Conservation (phyloP, 1,284 basidiomycete genomes). For the Ustilago trichophora region DNA sequence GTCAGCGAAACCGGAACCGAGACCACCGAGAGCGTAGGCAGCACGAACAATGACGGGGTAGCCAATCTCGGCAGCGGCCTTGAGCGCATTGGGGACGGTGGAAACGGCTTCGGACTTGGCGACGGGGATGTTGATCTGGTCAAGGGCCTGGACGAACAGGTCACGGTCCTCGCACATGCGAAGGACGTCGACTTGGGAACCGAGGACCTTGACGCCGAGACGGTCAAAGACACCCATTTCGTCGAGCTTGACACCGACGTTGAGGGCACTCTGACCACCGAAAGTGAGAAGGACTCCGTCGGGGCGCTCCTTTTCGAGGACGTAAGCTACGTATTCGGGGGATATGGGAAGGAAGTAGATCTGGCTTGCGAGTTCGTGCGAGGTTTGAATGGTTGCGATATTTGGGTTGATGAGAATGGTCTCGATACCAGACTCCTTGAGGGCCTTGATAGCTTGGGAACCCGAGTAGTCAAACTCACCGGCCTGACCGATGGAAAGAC, state of each 20-base stretch:
- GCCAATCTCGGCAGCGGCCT: constrained; percentile 88
- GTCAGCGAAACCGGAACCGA: constrained; percentile 97
- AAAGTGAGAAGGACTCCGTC: constrained; percentile 98
- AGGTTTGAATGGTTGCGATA: constrained; percentile 69
- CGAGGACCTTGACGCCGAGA: constrained; percentile 91
- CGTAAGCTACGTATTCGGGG: constrained; percentile 96
- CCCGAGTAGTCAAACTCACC: constrained; percentile 99
- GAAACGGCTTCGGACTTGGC: constrained; percentile 97
- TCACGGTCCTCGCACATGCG: constrained; percentile 83
- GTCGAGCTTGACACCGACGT: constrained; percentile 96
- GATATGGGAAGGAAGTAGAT: constrained; percentile 99
- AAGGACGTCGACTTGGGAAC: constrained; percentile 90
- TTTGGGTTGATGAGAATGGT: constrained; percentile 76
- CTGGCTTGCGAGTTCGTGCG: constrained; percentile 92
- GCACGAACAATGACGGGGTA: constrained; percentile 98
- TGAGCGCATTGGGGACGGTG: constrained; percentile 89
- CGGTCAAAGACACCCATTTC: constrained; percentile 97
- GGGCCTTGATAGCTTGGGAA: constrained; percentile 98
- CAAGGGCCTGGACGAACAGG: constrained; percentile 94
- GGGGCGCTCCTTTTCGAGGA: constrained; percentile 96
- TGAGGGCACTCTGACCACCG: constrained; percentile 96
- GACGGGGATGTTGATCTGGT: constrained; percentile 97
- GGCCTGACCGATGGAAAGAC: constrained; percentile 95
- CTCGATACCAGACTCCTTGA: constrained; percentile 92
- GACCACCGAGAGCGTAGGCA: constrained; percentile 96